Conservation (phyloP, 108 stramenopile species). For the Fragilaria crotonensis region DNA sequence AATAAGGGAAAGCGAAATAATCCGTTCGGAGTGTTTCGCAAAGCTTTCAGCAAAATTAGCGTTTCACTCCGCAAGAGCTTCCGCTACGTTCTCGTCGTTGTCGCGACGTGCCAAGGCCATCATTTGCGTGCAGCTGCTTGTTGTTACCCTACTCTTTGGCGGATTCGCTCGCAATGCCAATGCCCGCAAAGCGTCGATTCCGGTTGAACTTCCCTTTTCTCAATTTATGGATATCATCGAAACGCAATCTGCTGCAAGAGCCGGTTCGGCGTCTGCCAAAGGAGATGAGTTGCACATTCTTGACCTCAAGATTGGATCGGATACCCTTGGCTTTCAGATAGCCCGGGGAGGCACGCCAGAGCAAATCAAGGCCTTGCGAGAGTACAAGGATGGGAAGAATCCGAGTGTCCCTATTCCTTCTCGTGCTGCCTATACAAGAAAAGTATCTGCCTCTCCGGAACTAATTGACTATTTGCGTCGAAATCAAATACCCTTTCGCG, state of each 20-base stretch:
- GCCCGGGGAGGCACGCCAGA: slow-evolving; percentile 23
- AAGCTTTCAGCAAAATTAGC: not conserved
- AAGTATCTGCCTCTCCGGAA: slow-evolving; percentile 54
- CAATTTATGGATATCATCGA: too few relatives aligned
- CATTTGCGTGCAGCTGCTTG: slow-evolving; percentile 17
- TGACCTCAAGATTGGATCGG: slow-evolving; percentile 52
- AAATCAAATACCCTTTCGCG: slow-evolving; percentile 54
- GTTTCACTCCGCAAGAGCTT: not conserved
- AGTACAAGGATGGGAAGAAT: slow-evolving; percentile 20
- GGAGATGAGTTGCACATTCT: slow-evolving; percentile 17
- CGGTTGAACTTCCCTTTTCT: slow-evolving; percentile 62
- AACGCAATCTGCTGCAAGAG: too few relatives aligned
- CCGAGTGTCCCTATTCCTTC: slow-evolving; percentile 12
- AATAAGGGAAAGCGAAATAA: not conserved
- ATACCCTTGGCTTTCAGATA: slow-evolving; percentile 45
- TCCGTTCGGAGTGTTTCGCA: not conserved
- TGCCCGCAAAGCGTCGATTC: slow-evolving; percentile 18
- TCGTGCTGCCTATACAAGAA: slow-evolving; percentile 36
- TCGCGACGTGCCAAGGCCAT: slow-evolving; percentile 19
- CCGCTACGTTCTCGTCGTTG: slow-evolving; percentile 13
- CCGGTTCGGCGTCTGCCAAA: too few relatives aligned
- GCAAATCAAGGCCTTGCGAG: slow-evolving; percentile 19
- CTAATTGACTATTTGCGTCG: slow-evolving; percentile 43
- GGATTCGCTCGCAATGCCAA: not conserved
- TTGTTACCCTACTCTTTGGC: slow-evolving; percentile 16